Evolutionary conservation across 2,329 filamentous ascomycete genomes (phyloP), one percentile per base, ranked within the genome.

Genomic region (Penicillium concentricum): DNA sequence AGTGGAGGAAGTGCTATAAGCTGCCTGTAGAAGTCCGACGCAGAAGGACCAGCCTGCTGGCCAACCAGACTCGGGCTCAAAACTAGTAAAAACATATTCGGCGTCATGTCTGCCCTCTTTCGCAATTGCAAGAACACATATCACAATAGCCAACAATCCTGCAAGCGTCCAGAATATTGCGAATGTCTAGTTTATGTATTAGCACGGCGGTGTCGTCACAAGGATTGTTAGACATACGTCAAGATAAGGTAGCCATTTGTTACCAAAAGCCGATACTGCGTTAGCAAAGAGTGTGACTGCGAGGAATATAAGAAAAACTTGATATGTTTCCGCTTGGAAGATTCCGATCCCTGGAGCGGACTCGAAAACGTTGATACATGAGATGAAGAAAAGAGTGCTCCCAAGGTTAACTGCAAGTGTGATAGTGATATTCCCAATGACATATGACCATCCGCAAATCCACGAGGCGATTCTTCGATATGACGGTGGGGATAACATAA

Each of bases 381-480:
- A 79, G 59, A 81, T 71, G 54, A 83, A 68, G 68, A 83, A 81
- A 34, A 81, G 71, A 3, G 80, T 75, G 30, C 79, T 82, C 71
- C 87, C 89, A 65, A 92, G 89, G 69, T 89, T 89, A 1, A 87
- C 87, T 16, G 89, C 85, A 0, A 89, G 76, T 0, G 86, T 88
- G 47, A 88, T 92, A 60, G 87, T 90, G 71, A 91, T 88, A 76
- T 91, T 91, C 60, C 89, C 89, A 54, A 91, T 85, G 26, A 90
- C 82, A 69, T 89, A 91, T 20, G 87, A 72, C 86, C 87, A 89
- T 5, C 87, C 87, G 5, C 85, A 87, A 28, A 88, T 82, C 81
- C 85, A 89, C 10, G 81, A 84, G 9, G 86, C 82, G 41, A 89
- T 79, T 2, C 85, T 85, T 10, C 86, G 84, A 73, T 82, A 89